A percentile compares a stretch with the other conserved stretches of the same genome.
These are phyloP conservation scores for Terana coerulea DNA, from an alignment of 768 basidiomycete species.

Conservation along the genomic window DNA sequence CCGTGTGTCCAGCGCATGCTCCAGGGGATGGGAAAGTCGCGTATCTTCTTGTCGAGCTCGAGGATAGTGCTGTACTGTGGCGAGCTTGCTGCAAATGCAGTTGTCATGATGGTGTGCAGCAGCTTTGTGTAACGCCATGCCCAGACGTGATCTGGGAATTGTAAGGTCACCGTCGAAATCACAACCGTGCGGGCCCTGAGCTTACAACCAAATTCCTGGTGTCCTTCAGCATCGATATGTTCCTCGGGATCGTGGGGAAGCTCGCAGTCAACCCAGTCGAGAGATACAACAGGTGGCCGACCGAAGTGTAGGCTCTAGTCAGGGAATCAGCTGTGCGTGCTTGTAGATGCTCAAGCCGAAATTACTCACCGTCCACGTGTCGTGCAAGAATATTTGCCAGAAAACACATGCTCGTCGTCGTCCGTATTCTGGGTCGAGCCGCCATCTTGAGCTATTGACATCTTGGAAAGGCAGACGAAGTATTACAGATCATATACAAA, in stretches of 20 bases:
- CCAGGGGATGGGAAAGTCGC: slow-evolving; percentile 44
- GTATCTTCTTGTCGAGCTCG: slow-evolving; percentile 47
- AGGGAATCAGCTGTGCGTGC: too few species aligned
- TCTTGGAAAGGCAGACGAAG: too few species aligned
- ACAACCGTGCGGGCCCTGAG: not conserved
- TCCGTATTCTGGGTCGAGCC: slow-evolving; percentile 40
- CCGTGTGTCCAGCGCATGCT: slow-evolving; percentile 36
- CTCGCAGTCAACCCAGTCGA: slow-evolving; percentile 51
- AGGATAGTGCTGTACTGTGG: slow-evolving; percentile 43
- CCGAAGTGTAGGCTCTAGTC: slow-evolving; percentile 58
- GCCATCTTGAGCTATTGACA: slow-evolving; percentile 57
- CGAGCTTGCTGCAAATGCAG: slow-evolving; percentile 40
- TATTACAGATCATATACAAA: too few species aligned
- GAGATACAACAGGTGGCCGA: slow-evolving; percentile 52
- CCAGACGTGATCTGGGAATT: slow-evolving; percentile 60
- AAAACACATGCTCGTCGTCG: slow-evolving; percentile 54
- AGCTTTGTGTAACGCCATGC: slow-evolving; percentile 50
- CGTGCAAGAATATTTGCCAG: slow-evolving; percentile 65
- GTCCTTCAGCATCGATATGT: slow-evolving; percentile 28
- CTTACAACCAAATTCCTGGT: slow-evolving; percentile 42
- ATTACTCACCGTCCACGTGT: slow-evolving; percentile 54
- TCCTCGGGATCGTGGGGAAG: slow-evolving; percentile 43
- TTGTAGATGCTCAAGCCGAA: too few species aligned
- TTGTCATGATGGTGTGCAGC: slow-evolving; percentile 46
- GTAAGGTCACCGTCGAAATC: too few species aligned